Evolutionary conservation across 2,329 filamentous ascomycete species (phyloP).

Genomic region (Stylonectria norvegica): DNA sequence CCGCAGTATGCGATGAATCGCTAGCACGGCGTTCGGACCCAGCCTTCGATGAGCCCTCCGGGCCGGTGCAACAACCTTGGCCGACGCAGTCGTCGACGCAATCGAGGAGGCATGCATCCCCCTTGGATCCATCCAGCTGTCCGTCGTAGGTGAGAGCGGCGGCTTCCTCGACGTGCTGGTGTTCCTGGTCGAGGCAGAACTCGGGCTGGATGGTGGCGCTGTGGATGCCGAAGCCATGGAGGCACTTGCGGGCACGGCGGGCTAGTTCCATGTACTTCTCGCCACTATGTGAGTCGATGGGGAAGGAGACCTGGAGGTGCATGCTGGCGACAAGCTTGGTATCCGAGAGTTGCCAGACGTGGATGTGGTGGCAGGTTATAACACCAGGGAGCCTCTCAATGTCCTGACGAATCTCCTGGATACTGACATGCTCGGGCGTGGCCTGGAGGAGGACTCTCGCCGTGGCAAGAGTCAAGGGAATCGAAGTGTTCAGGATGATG

Average conservation of each 20-base stretch:
- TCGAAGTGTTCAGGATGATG: constrained; percentile 68
- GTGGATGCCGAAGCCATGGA: constrained; percentile 95
- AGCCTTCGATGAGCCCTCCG: constrained; percentile 32
- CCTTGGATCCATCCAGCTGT: constrained; percentile 25
- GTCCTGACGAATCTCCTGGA: constrained; percentile 89
- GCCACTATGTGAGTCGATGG: constrained; percentile 75
- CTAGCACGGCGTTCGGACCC: constrained; percentile 37
- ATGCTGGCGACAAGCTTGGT: constrained; percentile 91
- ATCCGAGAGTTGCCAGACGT: constrained; percentile 96
- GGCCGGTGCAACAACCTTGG: constrained; percentile 30
- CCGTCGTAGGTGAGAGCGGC: constrained; percentile 37
- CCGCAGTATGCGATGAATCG: constrained; percentile 29
- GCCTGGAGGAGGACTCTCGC: constrained; percentile 90
- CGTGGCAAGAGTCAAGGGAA: constrained; percentile 75
- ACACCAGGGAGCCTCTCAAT: constrained; percentile 83
- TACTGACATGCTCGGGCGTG: constrained; percentile 80
- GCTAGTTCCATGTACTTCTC: constrained; percentile 89
- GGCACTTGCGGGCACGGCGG: constrained; percentile 75
- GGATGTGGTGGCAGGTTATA: constrained; percentile 87
- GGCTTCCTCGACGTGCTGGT: constrained; percentile 37
- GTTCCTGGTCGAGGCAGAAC: constrained; percentile 58
- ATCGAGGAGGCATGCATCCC: constrained; percentile 47
- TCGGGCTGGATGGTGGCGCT: constrained; percentile 97
- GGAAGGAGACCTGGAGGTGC: constrained; percentile 88
- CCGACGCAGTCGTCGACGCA: constrained; percentile 37